Evolutionary conservation across 2,329 filamentous ascomycete species (phyloP).

Genomic region (Ophiostoma novo-ulmi): DNA sequence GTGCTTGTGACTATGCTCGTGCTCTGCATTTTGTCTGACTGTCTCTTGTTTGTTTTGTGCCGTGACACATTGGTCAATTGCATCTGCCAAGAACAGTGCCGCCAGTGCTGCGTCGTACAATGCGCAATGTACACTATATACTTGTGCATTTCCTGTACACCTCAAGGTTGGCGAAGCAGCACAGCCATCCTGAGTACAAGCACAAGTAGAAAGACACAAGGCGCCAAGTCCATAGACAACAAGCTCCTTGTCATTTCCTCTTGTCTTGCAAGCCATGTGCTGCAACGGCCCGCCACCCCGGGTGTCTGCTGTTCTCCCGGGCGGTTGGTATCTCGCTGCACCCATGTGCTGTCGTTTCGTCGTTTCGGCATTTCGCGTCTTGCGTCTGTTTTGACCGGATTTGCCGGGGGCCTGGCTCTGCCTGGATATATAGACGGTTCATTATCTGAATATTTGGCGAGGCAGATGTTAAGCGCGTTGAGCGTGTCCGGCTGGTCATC

Average conservation of each 20-base stretch:
- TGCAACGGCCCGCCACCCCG: constrained; percentile 8
- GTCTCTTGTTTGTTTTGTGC: background rate
- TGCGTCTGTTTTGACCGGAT: background rate
- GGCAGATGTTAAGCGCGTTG: background rate
- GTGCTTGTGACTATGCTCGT: background rate
- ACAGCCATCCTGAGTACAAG: background rate
- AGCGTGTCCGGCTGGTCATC: background rate
- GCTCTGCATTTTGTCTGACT: background rate
- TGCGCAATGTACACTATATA: background rate
- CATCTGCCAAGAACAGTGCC: background rate
- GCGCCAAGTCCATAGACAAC: no score
- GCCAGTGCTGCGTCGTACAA: background rate
- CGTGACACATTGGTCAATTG: background rate
- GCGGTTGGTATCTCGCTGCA: background rate
- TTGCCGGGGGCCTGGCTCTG: background rate
- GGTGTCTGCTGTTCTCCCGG: constrained; percentile 1
- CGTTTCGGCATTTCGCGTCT: background rate
- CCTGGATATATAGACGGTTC: background rate
- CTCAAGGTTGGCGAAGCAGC: background rate
- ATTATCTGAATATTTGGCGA: no score
- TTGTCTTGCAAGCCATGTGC: background rate
- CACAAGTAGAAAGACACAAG: background rate
- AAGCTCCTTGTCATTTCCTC: background rate
- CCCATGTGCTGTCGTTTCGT: background rate
- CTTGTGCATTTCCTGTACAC: background rate